Conservation (phyloP, 768 basidiomycete genomes). For the Sporobolomyces pararoseus region DNA sequence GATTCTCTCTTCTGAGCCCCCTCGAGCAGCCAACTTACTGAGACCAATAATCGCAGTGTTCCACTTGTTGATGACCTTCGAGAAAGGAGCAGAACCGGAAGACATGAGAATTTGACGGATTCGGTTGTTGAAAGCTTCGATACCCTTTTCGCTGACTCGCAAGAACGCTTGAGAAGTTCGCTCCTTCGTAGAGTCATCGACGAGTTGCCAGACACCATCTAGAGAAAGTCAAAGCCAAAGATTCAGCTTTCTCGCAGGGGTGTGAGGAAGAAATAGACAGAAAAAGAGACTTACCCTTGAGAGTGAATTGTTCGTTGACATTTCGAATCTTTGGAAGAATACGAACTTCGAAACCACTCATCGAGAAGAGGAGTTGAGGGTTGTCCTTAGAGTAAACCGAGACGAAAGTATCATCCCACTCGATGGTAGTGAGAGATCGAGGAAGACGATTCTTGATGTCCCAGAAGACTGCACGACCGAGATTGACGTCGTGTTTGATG, state of each 20-base stretch:
- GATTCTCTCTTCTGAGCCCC: background rate
- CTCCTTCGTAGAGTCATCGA: constrained; percentile 95
- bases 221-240: too few relatives aligned
- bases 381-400: constrained; percentile 64
- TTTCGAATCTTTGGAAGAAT: constrained; percentile 95
- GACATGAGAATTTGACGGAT: constrained; percentile 92
- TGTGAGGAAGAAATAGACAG: background rate
- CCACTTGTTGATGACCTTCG: constrained; percentile 98
- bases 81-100: constrained; percentile 96
- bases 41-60: constrained; percentile 85
- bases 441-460: constrained; percentile 97
- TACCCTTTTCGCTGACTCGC: constrained; percentile 82
- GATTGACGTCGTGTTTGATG: constrained; percentile 98
- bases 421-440: constrained; percentile 92
- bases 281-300: constrained; percentile 63
- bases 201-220: constrained; percentile 59
- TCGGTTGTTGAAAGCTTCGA: constrained; percentile 93
- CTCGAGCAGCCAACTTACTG: background rate
- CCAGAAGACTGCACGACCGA: constrained; percentile 98
- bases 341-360: constrained; percentile 98
- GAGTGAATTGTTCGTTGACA: constrained; percentile 91
- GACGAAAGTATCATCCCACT: constrained; percentile 84
- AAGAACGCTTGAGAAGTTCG: constrained; percentile 96
- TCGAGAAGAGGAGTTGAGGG: constrained; percentile 93
- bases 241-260: too few relatives aligned